Evolutionary conservation across 163 green algal species (phyloP).

Genomic region (Coccomyxa subellipsoidea): DNA sequence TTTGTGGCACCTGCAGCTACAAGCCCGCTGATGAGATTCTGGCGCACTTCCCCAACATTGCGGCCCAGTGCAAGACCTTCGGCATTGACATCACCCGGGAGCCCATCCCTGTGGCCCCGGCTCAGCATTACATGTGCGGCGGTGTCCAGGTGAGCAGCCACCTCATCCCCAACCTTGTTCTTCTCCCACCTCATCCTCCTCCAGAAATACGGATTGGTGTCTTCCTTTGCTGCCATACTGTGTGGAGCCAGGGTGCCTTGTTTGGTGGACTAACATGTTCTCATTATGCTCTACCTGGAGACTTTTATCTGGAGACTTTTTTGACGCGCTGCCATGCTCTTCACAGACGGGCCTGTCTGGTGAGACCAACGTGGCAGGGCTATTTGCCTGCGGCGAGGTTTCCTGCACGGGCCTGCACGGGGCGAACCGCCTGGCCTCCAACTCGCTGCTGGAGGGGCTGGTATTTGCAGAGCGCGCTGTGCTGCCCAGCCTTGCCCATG

Average conservation of each 20-base stretch:
- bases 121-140: constrained; percentile 98
- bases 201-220: too few species aligned
- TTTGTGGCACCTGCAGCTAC: constrained; percentile 60
- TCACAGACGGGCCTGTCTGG: constrained; percentile 76
- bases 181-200: too few species aligned
- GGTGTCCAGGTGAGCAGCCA: constrained; percentile 46
- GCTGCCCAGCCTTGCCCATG: constrained; percentile 63
- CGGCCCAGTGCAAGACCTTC: constrained; percentile 49
- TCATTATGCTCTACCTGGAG: too few species aligned
- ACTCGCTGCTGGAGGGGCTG: constrained; percentile 95
- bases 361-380: constrained; percentile 81
- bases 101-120: constrained; percentile 92
- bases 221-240: too few species aligned
- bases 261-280: too few species aligned
- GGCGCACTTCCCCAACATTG: constrained; percentile 94
- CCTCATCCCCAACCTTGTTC: too few species aligned
- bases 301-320: too few species aligned
- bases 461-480: constrained; percentile 85
- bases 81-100: constrained; percentile 79
- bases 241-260: too few species aligned
- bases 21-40: constrained; percentile 61
- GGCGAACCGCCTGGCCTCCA: constrained; percentile 94
- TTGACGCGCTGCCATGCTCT: not conserved
- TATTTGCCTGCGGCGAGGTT: constrained; percentile 95
- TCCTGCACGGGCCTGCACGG: constrained; percentile 94